Evolutionary conservation across 176 grass and related monocot genomes (phyloP).

Genomic region (Pontederia paniculata): DNA sequence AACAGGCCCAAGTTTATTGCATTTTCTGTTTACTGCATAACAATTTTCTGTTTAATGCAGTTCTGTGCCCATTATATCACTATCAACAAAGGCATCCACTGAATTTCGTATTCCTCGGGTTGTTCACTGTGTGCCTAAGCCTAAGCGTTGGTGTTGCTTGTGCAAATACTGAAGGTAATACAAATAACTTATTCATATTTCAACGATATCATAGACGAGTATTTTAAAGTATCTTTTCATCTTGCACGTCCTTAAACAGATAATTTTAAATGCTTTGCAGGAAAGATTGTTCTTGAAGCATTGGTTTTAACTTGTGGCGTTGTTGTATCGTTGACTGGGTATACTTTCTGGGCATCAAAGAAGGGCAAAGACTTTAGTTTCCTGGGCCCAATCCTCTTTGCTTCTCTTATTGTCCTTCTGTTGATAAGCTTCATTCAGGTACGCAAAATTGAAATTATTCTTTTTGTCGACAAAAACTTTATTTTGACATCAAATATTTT

Average conservation of each 20-base stretch:
- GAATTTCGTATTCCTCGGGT: constrained; percentile 74
- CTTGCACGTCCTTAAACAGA: constrained; percentile 1
- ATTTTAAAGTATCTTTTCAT: not conserved
- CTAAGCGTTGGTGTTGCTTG: constrained; percentile 92
- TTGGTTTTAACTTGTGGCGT: constrained; percentile 83
- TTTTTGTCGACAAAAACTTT: too few species aligned
- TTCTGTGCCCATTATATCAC: constrained; percentile 76
- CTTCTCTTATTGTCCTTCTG: constrained; percentile 64
- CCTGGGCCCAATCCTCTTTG: constrained; percentile 62
- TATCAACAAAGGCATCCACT: constrained; percentile 93
- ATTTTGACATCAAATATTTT: too few species aligned
- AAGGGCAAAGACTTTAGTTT: constrained; percentile 97
- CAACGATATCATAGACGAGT: not conserved
- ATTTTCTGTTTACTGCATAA: not conserved
- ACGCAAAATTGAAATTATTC: constrained; percentile 11
- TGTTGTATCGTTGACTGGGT: constrained; percentile 78
- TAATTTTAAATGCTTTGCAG: constrained; percentile 33
- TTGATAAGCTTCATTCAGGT: constrained; percentile 88
- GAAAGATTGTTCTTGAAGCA: constrained; percentile 90
- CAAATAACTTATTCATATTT: not conserved
- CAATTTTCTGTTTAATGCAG: constrained; percentile 30
- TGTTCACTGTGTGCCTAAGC: constrained; percentile 92
- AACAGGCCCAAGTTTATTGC: not conserved
- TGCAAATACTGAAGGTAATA: constrained; percentile 84
- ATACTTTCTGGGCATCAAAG: constrained; percentile 95